Conservation (phyloP, 805 yeast species). For the Wickerhamomyces hampshirensis region DNA sequence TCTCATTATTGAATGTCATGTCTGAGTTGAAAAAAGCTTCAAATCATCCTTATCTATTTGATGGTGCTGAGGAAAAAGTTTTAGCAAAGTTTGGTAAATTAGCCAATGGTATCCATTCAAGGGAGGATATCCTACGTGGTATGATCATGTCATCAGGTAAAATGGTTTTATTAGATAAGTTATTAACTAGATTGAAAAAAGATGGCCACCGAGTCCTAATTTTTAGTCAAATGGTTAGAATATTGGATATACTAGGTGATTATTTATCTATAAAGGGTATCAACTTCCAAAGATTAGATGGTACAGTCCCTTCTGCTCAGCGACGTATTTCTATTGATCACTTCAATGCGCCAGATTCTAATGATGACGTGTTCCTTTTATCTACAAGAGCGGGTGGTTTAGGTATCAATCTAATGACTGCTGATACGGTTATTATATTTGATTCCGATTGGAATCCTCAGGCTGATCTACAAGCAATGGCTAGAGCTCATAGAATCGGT, state of each 20-base stretch:
- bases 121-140: slow-evolving; percentile 84
- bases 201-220: slow-evolving; percentile 97
- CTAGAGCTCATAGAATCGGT: slow-evolving; percentile 99
- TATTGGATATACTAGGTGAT: slow-evolving; percentile 92
- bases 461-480: slow-evolving; percentile 99
- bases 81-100: slow-evolving; percentile 55
- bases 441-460: slow-evolving; percentile 99
- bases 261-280: slow-evolving; percentile 83
- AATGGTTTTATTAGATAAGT: slow-evolving; percentile 92
- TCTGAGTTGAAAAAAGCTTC: slow-evolving; percentile 95
- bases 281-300: slow-evolving; percentile 90
- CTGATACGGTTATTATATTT: slow-evolving; percentile 96
- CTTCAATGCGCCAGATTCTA: slow-evolving; percentile 89
- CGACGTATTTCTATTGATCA: slow-evolving; percentile 95
- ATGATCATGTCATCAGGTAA: slow-evolving; percentile 97
- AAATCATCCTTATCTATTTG: slow-evolving; percentile 94
- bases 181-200: slow-evolving; percentile 73
- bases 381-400: slow-evolving; percentile 98
- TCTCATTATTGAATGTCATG: slow-evolving; percentile 87
- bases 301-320: slow-evolving; percentile 92
- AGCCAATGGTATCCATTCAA: slow-evolving; percentile 39
- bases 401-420: slow-evolving; percentile 98
- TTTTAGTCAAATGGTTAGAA: slow-evolving; percentile 96
- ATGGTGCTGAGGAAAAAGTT: slow-evolving; percentile 84
- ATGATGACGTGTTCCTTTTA: slow-evolving; percentile 83